Conservation (phyloP, 805 yeast species). For the Candida methanosorbosa region DNA sequence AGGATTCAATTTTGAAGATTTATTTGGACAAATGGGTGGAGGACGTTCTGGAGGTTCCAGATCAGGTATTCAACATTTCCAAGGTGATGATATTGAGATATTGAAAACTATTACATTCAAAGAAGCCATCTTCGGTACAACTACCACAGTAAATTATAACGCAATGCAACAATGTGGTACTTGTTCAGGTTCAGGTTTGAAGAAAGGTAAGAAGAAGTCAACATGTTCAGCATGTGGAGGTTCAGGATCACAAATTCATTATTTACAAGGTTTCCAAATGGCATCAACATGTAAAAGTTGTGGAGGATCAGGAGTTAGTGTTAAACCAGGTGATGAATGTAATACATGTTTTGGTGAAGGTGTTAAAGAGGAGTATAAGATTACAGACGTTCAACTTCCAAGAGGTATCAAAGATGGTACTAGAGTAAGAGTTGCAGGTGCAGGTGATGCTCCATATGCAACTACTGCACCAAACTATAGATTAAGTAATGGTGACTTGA, state of each 20-base stretch:
- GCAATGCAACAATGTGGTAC: conserved; percentile 70
- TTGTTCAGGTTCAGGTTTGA: conserved; percentile 83
- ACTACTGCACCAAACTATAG: conserved; percentile 64
- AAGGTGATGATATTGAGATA: conserved; percentile 85
- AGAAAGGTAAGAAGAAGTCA: conserved; percentile 59
- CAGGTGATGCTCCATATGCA: conserved; percentile 83
- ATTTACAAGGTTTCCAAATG: conserved; percentile 90
- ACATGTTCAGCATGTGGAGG: conserved; percentile 90
- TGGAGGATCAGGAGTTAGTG: conserved; percentile 79
- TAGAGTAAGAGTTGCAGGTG: conserved; percentile 73
- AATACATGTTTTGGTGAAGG: conserved; percentile 84
- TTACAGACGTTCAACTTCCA: conserved; percentile 80
- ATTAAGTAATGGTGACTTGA: conserved; percentile 77
- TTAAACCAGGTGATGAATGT: conserved; percentile 66
- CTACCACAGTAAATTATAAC: conserved; percentile 57
- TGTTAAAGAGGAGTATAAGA: conserved; percentile 54
- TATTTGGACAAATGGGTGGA: conserved; percentile 44
- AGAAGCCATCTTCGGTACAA: conserved; percentile 79
- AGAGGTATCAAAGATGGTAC: conserved; percentile 85
- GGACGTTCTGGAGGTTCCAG: conserved; percentile 29
- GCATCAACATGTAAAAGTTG: conserved; percentile 85
- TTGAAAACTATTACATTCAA: conserved; percentile 67
- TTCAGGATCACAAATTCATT: conserved; percentile 81
- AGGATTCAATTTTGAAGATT: conserved; percentile 45
- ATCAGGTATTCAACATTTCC: conserved; percentile 59